Conservation (phyloP, 257 asterid species). For the Craterostigma plantagineum region DNA sequence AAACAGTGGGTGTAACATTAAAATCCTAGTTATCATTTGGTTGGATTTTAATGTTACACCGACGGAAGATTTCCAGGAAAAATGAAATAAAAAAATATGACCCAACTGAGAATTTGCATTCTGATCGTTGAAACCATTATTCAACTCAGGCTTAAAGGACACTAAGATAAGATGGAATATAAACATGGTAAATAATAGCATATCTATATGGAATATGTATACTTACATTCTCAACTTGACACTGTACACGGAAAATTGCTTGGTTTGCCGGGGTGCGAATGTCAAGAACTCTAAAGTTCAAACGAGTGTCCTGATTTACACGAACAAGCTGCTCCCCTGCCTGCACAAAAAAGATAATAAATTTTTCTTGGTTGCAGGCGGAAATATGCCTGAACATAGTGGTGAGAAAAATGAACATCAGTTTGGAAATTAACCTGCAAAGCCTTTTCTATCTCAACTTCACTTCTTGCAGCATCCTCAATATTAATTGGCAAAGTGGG, state of each 20-base stretch:
- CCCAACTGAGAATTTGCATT: no score
- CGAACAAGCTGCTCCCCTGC: conserved; percentile 71
- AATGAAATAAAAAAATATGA: no score
- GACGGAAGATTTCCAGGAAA: no score
- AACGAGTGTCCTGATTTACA: conserved; percentile 86
- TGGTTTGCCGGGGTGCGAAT: conserved; percentile 83
- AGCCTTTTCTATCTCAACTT: conserved; percentile 50
- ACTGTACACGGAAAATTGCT: conserved; percentile 61
- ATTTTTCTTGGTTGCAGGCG: no score
- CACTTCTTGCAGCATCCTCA: conserved; percentile 81
- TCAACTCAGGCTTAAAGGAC: no score
- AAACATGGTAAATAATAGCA: background rate
- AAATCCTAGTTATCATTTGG: no score
- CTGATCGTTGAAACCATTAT: no score
- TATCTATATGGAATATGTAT: background rate
- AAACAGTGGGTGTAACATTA: no score
- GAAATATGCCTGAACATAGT: background rate
- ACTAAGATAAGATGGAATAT: background rate
- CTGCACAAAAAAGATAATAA: conserved; percentile 28
- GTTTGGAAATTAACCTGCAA: conserved; percentile 23
- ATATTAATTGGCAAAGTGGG: conserved; percentile 46
- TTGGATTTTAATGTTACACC: no score
- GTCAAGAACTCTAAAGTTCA: conserved; percentile 69
- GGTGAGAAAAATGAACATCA: background rate
- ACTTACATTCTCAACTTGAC: conserved; percentile 61